Percentiles rank a stretch among this genome's conserved stretches.
These are phyloP conservation scores for Colletotrichum sp. DNA, from an alignment of 2,329 filamentous ascomycete species.

Conservation along the genomic window DNA sequence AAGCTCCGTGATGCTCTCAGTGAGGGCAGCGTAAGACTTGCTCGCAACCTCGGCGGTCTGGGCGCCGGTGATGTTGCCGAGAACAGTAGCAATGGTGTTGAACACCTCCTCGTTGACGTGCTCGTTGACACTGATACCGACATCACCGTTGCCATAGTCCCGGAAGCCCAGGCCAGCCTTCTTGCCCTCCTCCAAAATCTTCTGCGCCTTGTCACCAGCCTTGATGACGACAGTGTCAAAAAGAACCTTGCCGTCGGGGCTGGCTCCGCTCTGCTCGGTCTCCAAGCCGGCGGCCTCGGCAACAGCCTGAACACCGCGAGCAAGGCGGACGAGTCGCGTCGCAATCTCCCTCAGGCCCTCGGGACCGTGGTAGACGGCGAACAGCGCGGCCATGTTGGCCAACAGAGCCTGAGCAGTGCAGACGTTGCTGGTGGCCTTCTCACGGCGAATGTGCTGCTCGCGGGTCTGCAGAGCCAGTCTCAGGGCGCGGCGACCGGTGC, in stretches of 20 bases:
- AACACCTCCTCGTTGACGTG: constrained; percentile 56
- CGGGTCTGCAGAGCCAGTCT: constrained; percentile 88
- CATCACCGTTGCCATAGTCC: constrained; percentile 59
- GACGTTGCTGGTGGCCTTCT: constrained; percentile 97
- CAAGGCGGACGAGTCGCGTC: constrained; percentile 73
- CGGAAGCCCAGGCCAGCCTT: constrained; percentile 66
- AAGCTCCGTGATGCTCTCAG: constrained; percentile 37
- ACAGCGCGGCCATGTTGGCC: constrained; percentile 95
- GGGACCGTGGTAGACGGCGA: constrained; percentile 92
- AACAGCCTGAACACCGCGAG: constrained; percentile 71
- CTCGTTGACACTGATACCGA: constrained; percentile 83
- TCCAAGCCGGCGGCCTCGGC: constrained; percentile 68
- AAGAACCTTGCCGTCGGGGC: constrained; percentile 60
- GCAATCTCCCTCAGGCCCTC: constrained; percentile 83
- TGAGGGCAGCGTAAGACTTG: constrained; percentile 35
- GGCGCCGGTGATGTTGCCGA: constrained; percentile 30
- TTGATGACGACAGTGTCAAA: constrained; percentile 85
- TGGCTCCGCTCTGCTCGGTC: constrained; percentile 62
- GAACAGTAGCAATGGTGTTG: constrained; percentile 43
- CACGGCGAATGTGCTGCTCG: constrained; percentile 94
- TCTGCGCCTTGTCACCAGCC: constrained; percentile 52
- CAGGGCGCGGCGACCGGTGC: constrained; percentile 80
- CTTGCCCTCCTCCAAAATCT: constrained; percentile 55
- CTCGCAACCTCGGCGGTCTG: constrained; percentile 45
- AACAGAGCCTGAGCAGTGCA: constrained; percentile 94